Evolutionary conservation across 768 basidiomycete species (phyloP).

Genomic region (Brasilioporus rufonigricans): DNA sequence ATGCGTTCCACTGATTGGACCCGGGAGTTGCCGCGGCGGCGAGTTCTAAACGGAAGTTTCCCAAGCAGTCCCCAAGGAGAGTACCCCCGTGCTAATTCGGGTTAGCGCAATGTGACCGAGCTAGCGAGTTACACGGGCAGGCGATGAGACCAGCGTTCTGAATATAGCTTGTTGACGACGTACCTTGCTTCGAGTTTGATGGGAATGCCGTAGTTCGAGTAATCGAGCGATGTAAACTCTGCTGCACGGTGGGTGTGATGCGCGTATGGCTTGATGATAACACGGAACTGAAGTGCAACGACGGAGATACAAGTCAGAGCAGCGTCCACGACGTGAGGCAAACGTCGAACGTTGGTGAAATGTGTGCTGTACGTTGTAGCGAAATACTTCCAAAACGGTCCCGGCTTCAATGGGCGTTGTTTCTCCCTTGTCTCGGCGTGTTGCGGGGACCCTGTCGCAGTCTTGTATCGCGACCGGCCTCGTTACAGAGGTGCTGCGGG

Average conservation of each 20-base stretch:
- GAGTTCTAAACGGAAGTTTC: background rate
- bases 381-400: background rate
- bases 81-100: background rate
- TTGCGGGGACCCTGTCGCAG: conserved; percentile 4
- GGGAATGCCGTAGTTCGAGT: background rate
- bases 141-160: background rate
- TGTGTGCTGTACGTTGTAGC: background rate
- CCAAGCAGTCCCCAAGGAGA: conserved; percentile 6
- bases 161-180: conserved; percentile 2
- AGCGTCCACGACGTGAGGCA: conserved; percentile 11
- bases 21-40: background rate
- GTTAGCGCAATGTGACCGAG: background rate
- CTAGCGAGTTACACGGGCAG: background rate
- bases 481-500: background rate
- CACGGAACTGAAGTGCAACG: conserved; percentile 17
- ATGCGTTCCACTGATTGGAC: background rate
- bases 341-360: background rate
- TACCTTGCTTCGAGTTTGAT: conserved; percentile 2
- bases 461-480: conserved; percentile 1
- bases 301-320: conserved; percentile 24
- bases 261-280: background rate
- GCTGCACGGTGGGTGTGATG: background rate
- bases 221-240: background rate
- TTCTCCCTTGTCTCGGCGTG: conserved; percentile 18
- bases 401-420: background rate